phyloP scores from a whole-genome alignment of 495 filamentous ascomycete species.

The Talaromyces trachyspermus region DNA sequence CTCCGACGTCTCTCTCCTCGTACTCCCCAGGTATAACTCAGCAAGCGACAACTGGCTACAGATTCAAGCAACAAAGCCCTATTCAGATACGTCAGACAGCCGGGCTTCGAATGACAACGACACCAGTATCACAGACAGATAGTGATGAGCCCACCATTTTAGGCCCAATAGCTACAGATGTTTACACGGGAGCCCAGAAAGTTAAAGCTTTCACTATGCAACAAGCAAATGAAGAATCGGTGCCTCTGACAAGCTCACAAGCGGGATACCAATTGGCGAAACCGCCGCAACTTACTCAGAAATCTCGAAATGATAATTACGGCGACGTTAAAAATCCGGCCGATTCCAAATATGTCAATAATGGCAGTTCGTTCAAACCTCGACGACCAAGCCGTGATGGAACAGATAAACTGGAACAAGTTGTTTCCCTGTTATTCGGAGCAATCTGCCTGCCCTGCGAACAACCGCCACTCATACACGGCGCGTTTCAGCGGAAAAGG shows the following conservation, averaged over 20 bases:
- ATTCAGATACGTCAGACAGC: slow-evolving; percentile 61
- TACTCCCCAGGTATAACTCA: slow-evolving; percentile 76
- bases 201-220: slow-evolving; percentile 17
- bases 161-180: slow-evolving; percentile 10
- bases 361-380: slow-evolving; percentile 22
- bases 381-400: slow-evolving; percentile 75
- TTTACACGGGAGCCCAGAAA: slow-evolving; percentile 5
- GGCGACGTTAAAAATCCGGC: background rate
- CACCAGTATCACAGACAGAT: slow-evolving; percentile 60
- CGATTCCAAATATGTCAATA: background rate
- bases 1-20: slow-evolving; percentile 94
- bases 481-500: slow-evolving; percentile 34
- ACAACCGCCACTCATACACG: slow-evolving; percentile 32
- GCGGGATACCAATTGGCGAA: slow-evolving; percentile 58
- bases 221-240: slow-evolving; percentile 18
- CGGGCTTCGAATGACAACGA: slow-evolving; percentile 37
- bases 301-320: background rate
- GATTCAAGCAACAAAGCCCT: slow-evolving; percentile 57
- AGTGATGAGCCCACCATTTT: slow-evolving; percentile 33
- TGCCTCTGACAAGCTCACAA: slow-evolving; percentile 53
- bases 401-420: slow-evolving; percentile 56
- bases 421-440: slow-evolving; percentile 67
- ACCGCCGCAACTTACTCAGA: slow-evolving; percentile 27
- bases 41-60: slow-evolving; percentile 48
- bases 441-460: slow-evolving; percentile 52